These are phyloP conservation scores for Schwanniomyces pseudopolymorphus DNA, from an alignment of 805 yeast genomes.

Conservation along the genomic window DNA sequence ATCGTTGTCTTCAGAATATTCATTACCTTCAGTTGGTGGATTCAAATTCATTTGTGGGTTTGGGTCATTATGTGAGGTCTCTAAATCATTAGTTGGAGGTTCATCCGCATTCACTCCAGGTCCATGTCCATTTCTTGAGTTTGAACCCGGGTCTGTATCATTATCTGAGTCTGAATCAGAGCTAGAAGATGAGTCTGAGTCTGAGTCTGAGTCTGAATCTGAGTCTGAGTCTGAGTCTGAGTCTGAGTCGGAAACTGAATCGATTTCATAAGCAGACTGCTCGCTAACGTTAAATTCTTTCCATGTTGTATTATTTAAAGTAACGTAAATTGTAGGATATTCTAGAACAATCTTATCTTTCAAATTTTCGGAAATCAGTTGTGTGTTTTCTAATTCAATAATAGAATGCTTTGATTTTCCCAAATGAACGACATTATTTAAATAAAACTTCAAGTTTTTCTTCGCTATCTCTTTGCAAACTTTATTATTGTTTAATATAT, in stretches of 20 bases:
- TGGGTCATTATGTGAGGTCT: no score
- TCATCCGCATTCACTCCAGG: no score
- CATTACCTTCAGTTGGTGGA: background rate
- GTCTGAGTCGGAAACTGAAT: slow-evolving; percentile 14
- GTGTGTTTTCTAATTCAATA: slow-evolving; percentile 33
- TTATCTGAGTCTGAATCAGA: background rate
- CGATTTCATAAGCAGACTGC: slow-evolving; percentile 15
- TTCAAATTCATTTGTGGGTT: no score
- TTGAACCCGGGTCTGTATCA: no score
- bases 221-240: slow-evolving; percentile 6
- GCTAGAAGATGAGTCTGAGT: background rate
- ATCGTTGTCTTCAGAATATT: background rate
- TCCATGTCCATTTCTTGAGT: no score
- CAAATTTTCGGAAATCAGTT: slow-evolving; percentile 49
- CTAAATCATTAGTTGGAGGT: no score
- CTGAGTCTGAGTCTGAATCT: background rate
- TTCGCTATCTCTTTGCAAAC: slow-evolving; percentile 16
- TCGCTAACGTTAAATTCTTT: slow-evolving; percentile 21
- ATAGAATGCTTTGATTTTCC: slow-evolving; percentile 22
- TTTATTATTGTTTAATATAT: slow-evolving; percentile 21
- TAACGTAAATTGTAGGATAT: slow-evolving; percentile 67
- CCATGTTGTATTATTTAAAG: slow-evolving; percentile 20
- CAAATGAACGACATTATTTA: slow-evolving; percentile 29
- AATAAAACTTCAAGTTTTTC: slow-evolving; percentile 28
- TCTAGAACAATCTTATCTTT: slow-evolving; percentile 65